A percentile compares a stretch with the other conserved stretches of the same genome.
Evolutionary conservation across 2,329 filamentous ascomycete genomes (phyloP).

Genomic region (Tolypocladium guangdongense): DNA sequence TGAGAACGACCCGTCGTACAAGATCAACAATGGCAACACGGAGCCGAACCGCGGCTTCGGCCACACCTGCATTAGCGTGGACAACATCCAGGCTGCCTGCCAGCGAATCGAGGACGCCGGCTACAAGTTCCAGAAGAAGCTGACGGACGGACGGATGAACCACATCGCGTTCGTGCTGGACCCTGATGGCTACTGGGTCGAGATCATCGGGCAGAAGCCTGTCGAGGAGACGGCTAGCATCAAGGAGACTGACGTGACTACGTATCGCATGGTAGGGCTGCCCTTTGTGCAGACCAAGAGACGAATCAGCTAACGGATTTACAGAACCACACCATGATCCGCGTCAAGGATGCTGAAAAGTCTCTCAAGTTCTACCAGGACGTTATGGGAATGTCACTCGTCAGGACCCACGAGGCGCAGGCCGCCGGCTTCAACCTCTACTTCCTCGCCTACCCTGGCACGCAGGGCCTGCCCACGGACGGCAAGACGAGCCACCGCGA

Average conservation of each 20-base stretch:
- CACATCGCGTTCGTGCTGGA: slow-evolving; percentile 86
- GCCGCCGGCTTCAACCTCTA: slow-evolving; percentile 78
- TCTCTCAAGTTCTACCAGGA: slow-evolving; percentile 76
- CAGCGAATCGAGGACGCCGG: slow-evolving; percentile 80
- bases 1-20: slow-evolving; percentile 71
- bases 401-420: slow-evolving; percentile 60
- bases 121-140: slow-evolving; percentile 90
- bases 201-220: slow-evolving; percentile 64
- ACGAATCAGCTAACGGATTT: neutral
- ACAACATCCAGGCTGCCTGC: slow-evolving; percentile 83
- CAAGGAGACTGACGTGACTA: slow-evolving; percentile 59
- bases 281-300: neutral
- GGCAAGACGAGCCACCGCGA: slow-evolving; percentile 57
- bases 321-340: slow-evolving; percentile 86
- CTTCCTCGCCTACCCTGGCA: slow-evolving; percentile 71
- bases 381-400: slow-evolving; percentile 74
- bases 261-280: slow-evolving; percentile 56
- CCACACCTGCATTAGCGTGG: slow-evolving; percentile 74
- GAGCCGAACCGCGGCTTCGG: slow-evolving; percentile 78
- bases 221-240: slow-evolving; percentile 62
- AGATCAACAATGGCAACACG: slow-evolving; percentile 78
- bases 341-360: slow-evolving; percentile 71
- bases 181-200: slow-evolving; percentile 80
- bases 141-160: slow-evolving; percentile 77
- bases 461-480: slow-evolving; percentile 39